Base-by-base conservation (phyloP, 2,329 filamentous ascomycete species). In the Alternaria ethzedia region DNA sequence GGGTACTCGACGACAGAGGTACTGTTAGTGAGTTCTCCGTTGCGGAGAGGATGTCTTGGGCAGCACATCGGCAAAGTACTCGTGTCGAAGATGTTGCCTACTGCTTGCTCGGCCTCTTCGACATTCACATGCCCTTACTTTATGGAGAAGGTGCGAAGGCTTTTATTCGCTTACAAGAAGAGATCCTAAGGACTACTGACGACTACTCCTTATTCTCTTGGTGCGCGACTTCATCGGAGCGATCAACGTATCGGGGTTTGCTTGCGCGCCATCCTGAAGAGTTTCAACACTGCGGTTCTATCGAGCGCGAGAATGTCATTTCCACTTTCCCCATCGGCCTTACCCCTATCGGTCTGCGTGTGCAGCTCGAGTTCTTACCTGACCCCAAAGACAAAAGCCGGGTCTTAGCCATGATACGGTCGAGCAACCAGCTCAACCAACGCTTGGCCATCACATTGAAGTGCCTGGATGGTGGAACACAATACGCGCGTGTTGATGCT, bases 401-500 rank as follows among this genome's bases (percentile, higher is more conserved):
- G 17, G 55, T 65, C 11, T 59, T 73, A 1, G 73, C 66, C 5
- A 60, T 75, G 32, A 66, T 74, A 9, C 70, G 70, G 2, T 70
- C 70, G 3, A 69, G 59, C 51, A 72, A 73, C 21, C 17, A 64
- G 12, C 59, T 73, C 49, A 72, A 70, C 23, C 70, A 73, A 36
- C 66, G 73, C 11, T 52, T 75, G 11, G 73, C 71, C 12, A 73
- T 75, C 8, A 57, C 63, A 12, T 57, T 74, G 4, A 74, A 69
- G 15, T 69, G 69, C 25, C 54, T 75, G 3, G 73, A 75, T 23
- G 67, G 61, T 20, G 43, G 57, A 11, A 59, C 43, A 32, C 87
- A 85, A 50, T 75, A 73, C 30, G 67, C 73, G 2, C 67, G 73
- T 10, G 70, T 73, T 20, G 61, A 73, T 85, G 63, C 84, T 78